Base-by-base conservation (phyloP, 75 land plant species). In the Sequoia sempervirens region DNA sequence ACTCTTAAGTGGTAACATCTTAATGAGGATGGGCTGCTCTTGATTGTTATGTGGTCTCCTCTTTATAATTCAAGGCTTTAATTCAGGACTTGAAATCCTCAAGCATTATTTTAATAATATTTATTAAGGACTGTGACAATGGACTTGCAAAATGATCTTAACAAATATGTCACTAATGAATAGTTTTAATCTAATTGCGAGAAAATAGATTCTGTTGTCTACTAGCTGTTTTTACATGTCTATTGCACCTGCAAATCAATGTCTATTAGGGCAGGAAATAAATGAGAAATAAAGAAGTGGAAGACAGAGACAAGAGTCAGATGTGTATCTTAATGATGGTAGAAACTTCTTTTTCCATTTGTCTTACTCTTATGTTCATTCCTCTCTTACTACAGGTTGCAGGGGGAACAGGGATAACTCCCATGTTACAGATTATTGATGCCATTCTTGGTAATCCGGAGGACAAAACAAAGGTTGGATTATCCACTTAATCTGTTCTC, bases 331-430 rank as follows among this genome's bases (percentile, higher is more conserved):
- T 45, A 41, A 40, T 46, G 58, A 34, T 23, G 18, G n/a, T 23
- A 36, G 18, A 81, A 10, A 38, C 23, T 34, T 38, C 9, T 18
- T 28, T 84, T 40, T 40, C 5, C n/a, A 18, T 53, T 13, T 79
- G 14, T 47, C 53, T 23, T 7, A 38, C 66, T 81, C 38, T 10
- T 73, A 6, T 80, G 53, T 54, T 28, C 61, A 53, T 2, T 86
- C 26, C 75, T 69, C 50, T 84, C 81, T 85, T 75, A 23, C 38
- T 88, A 34, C 87, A 97, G 99, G 89, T 98, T 89, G 99, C 99
- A 14, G 99, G 99, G 78, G 99, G 98, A 76, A 90, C 94, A 82
- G 99, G 99, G 17, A 93, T 98, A 79, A 98, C 99, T 20, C 99
- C 98, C 52, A 98, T 98, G 99, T 89, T 98, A 82, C 99, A 98